Conservation (phyloP, 208 protist species). For the Trichomonas tenax region DNA sequence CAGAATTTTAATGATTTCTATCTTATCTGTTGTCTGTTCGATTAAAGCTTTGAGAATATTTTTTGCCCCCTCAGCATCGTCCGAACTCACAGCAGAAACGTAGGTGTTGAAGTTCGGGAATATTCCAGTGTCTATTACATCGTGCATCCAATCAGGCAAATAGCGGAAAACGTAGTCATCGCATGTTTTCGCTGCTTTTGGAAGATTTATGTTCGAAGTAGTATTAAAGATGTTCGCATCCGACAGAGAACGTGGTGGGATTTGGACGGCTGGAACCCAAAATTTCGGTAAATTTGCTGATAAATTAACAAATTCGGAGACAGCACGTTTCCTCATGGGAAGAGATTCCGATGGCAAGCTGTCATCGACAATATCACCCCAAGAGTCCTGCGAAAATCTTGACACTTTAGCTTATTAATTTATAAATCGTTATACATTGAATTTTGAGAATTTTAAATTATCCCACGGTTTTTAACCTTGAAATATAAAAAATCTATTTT, state of each 20-base stretch:
- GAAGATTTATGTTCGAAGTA: not conserved
- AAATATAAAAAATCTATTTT: too few species aligned
- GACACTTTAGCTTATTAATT: not conserved
- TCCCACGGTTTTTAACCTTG: too few species aligned
- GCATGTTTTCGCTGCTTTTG: not conserved
- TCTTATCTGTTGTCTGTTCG: not conserved
- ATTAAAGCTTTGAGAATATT: not conserved
- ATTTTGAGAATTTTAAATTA: too few species aligned
- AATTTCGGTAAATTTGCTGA: not conserved
- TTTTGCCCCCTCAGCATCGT: not conserved
- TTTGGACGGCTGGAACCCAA: not conserved
- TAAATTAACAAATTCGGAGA: not conserved
- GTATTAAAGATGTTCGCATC: not conserved
- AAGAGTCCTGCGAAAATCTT: not conserved
- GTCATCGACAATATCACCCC: not conserved
- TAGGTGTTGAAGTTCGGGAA: not conserved
- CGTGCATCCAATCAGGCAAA: not conserved
- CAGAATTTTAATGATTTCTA: not conserved
- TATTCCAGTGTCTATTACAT: not conserved
- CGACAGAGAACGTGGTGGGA: not conserved
- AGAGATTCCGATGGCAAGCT: not conserved
- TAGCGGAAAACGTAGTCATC: not conserved
- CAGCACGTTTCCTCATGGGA: not conserved
- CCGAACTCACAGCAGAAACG: not conserved
- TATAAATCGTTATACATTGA: too few species aligned